Conservation (phyloP, 257 asterid genomes). For the Solanum bulbocastanum region DNA sequence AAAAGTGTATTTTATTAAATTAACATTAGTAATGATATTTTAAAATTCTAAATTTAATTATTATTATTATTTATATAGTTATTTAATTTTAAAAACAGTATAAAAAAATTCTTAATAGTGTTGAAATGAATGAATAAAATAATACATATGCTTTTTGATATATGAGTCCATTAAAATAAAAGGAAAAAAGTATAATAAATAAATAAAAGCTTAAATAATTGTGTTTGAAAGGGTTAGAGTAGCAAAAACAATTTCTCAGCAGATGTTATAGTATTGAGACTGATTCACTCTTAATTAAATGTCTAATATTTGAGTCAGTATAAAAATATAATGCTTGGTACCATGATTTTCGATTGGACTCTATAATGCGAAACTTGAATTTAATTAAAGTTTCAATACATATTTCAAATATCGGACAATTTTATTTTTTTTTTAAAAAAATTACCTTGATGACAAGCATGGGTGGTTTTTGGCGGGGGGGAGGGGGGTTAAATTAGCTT, state of each 20-base stretch:
- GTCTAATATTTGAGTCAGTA: fast-evolving
- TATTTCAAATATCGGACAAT: fast-evolving
- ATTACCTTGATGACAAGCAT: not conserved
- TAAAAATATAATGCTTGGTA: too few species aligned
- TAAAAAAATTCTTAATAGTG: not conserved
- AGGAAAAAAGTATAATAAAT: too few species aligned
- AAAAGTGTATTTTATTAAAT: too few species aligned
- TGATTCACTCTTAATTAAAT: not conserved
- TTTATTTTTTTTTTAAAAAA: too few species aligned
- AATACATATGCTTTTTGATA: too few species aligned
- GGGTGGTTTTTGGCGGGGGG: not conserved
- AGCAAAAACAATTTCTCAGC: not conserved
- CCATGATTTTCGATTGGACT: fast-evolving
- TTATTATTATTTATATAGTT: too few species aligned
- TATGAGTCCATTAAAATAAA: too few species aligned
- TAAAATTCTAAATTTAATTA: not conserved
- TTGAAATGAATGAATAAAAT: not conserved
- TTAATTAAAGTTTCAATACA: too few species aligned
- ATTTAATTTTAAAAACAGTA: not conserved
- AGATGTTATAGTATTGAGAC: not conserved
- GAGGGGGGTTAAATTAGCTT: not conserved
- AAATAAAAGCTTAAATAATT: not conserved
- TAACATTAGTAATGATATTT: too few species aligned
- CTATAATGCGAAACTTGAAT: too few species aligned
- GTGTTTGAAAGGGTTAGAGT: not conserved